Evolutionary conservation across 371 early-diverging fungal genomes (phyloP).

Genomic region (Choanephora cucurbitarum): DNA sequence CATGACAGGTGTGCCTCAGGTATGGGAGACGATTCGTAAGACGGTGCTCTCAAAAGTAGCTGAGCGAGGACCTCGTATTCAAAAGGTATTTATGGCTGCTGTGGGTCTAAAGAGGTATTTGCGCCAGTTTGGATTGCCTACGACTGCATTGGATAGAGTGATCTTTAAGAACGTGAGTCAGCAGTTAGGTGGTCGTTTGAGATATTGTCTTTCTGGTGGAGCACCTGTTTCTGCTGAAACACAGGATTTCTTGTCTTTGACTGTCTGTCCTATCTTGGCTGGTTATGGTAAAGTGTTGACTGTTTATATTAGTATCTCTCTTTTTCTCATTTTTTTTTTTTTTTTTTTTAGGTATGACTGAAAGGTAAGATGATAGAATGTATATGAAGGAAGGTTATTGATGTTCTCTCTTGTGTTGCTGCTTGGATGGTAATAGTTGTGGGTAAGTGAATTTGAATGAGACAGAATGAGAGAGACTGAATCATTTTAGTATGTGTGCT

Average conservation of each 20-base stretch:
- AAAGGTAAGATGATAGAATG: constrained; percentile 29
- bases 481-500: constrained; percentile 51
- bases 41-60: constrained; percentile 57
- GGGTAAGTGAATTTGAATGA: background rate
- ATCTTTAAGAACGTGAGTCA: constrained; percentile 76
- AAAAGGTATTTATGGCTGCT: constrained; percentile 61
- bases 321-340: constrained; percentile 5
- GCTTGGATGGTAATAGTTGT: background rate
- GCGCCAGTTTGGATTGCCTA: constrained; percentile 55
- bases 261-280: constrained; percentile 69
- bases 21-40: constrained; percentile 79
- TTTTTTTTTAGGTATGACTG: background rate
- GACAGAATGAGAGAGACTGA: background rate
- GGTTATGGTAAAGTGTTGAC: constrained; percentile 65
- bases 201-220: constrained; percentile 77
- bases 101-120: constrained; percentile 62
- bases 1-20: constrained; percentile 79
- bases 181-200: constrained; percentile 80
- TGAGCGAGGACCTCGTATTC: constrained; percentile 40
- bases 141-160: constrained; percentile 62
- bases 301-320: too few species aligned
- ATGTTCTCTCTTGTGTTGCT: background rate
- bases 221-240: constrained; percentile 77
- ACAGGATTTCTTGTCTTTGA: constrained; percentile 71
- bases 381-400: too few species aligned